Evolutionary conservation across 495 filamentous ascomycete genomes (phyloP), one percentile per base, ranked within the genome.

Genomic region (Aspergillus incahuasiensis): DNA sequence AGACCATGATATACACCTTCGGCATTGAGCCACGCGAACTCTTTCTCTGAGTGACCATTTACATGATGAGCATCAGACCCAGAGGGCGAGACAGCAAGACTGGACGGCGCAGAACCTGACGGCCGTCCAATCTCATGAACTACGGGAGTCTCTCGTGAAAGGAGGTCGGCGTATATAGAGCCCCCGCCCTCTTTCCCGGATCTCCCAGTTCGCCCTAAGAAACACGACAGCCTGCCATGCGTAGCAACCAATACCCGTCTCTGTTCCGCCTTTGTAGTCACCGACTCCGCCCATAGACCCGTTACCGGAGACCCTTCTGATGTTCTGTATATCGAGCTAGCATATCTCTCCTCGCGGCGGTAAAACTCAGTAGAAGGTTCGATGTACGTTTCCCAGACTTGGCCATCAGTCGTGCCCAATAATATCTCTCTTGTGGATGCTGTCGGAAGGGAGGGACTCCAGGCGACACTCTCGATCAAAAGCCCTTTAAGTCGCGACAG

Each of bases 361-460:
- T 95, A 96, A 71, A 96, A 97, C 67, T 97, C 92, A 43, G 85
- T 89, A 18, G 89, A 85, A 5, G 89, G 90, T 70, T 98, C 94
- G 57, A 98, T 90, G 69, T 89, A 97, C n/a, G 84, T 87, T 68
- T 98, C 94, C 68, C 96, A 97, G 38, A 98, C 79, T 68, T 88
- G 92, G 19, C 95, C 94, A 77, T 98, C 95, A 19, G 87, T 82
- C 19, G 92, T 85, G 19, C 95, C 94, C 28, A 98, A 69, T 4
- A 98, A 77, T n/a, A 98, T 97, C 74, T 98, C 94, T 47, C 94
- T 79, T 0, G 94, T 98, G 1, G 90, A 95, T 13, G 91, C 86
- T 18, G 94, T 97, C 6, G 94, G 95, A n/a, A 91, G 74, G n/a
- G 91, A 91, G 2, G 94, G 95, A 65, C 89, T 97, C 94, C 94